These are phyloP conservation scores for Barbatosphaeria neglecta DNA, from an alignment of 495 filamentous ascomycete species.

Conservation along the genomic window DNA sequence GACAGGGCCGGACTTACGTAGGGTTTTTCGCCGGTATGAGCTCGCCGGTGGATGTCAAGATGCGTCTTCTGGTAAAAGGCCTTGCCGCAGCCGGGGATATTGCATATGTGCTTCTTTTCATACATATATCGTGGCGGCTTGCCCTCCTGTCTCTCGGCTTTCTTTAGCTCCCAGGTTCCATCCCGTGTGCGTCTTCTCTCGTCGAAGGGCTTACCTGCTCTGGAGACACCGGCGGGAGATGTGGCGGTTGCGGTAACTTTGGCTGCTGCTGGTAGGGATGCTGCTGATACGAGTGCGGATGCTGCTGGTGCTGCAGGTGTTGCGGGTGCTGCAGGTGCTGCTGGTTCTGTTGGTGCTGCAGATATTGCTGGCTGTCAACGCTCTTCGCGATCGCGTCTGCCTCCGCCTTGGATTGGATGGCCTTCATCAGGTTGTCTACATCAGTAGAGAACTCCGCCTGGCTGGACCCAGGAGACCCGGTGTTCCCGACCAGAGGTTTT, in stretches of 20 bases:
- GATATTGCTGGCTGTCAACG: background rate
- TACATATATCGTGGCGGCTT: constrained; percentile 53
- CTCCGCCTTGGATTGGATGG: constrained; percentile 64
- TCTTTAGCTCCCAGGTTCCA: background rate
- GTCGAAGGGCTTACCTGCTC: background rate
- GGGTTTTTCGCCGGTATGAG: constrained; percentile 84
- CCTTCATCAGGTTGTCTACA: constrained; percentile 85
- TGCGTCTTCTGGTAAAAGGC: constrained; percentile 88
- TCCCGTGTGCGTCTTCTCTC: background rate
- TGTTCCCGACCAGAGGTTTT: constrained; percentile 14
- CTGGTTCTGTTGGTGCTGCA: background rate
- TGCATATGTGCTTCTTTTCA: constrained; percentile 24
- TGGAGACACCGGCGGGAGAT: background rate
- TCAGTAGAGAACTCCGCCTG: constrained; percentile 62
- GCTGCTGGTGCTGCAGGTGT: background rate
- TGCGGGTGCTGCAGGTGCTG: background rate
- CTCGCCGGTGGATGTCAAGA: constrained; percentile 79
- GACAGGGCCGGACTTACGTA: constrained; percentile 50
- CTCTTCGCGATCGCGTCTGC: constrained; percentile 9
- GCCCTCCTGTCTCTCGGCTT: constrained; percentile 17
- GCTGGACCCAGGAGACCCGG: constrained; percentile 9
- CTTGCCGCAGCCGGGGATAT: constrained; percentile 64
- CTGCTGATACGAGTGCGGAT: background rate
- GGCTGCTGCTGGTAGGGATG: background rate
- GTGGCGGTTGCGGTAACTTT: background rate